Evolutionary conservation across 164 flowering plant genomes (phyloP).

Genomic region (grape (Vitis vinifera)): ASM3070453v1 NC_081811.1:25378001-25378500

Average conservation of each 20-base stretch:
- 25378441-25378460: too few relatives aligned
- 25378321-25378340: too few relatives aligned
- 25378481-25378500: too few relatives aligned
- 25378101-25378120: slow-evolving; percentile 24
- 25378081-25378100: slow-evolving; percentile 19
- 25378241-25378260: slow-evolving; percentile 44
- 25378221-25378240: slow-evolving; percentile 32
- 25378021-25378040: slow-evolving; percentile 18
- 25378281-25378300: slow-evolving; percentile 52
- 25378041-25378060: slow-evolving; percentile 23
- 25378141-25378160: slow-evolving; percentile 35
- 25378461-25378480: too few relatives aligned
- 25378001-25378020: slow-evolving; percentile 22
- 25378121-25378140: slow-evolving; percentile 54
- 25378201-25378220: slow-evolving; percentile 40
- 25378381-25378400: too few relatives aligned
- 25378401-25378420: too few relatives aligned
- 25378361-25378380: too few relatives aligned
- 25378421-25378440: too few relatives aligned
- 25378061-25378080: slow-evolving; percentile 29
- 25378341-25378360: too few relatives aligned
- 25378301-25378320: neutral
- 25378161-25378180: slow-evolving; percentile 42
- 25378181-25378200: slow-evolving; percentile 28
- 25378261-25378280: slow-evolving; percentile 30